phyloP scores from a whole-genome alignment of 1,284 basidiomycete species.

The Rhodotorula sp. region DNA sequence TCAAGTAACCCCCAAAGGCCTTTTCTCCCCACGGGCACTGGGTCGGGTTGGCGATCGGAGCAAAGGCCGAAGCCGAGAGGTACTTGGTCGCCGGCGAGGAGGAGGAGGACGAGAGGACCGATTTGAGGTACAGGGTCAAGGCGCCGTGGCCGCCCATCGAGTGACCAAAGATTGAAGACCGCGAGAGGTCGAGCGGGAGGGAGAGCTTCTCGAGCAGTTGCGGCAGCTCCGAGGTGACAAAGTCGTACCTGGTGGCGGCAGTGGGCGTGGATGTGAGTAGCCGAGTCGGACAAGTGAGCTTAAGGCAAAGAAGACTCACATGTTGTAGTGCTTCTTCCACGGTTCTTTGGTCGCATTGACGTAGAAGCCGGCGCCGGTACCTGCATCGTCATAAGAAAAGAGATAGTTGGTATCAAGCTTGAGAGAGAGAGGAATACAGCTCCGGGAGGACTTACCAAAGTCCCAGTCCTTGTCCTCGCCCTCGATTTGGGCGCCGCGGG shows the following conservation, averaged over 20 bases:
- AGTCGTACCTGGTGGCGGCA: constrained; percentile 54
- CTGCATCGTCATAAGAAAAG: neutral
- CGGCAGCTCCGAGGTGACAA: constrained; percentile 79
- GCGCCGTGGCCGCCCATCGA: constrained; percentile 60
- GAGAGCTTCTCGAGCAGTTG: constrained; percentile 66
- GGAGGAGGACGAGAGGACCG: constrained; percentile 59
- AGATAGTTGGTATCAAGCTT: neutral
- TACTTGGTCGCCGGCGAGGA: constrained; percentile 60
- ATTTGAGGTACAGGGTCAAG: constrained; percentile 79
- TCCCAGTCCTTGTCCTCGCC: constrained; percentile 86
- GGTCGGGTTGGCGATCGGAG: constrained; percentile 87
- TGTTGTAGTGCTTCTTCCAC: constrained; percentile 83
- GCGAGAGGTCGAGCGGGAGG: constrained; percentile 63
- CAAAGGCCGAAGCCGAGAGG: constrained; percentile 87
- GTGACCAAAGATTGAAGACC: constrained; percentile 74
- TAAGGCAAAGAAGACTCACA: constrained; percentile 53
- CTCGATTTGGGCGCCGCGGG: constrained; percentile 83
- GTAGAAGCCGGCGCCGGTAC: constrained; percentile 83
- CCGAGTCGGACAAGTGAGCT: neutral
- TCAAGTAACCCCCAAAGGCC: constrained; percentile 85
- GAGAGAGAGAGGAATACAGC: neutral
- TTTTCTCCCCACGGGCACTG: constrained; percentile 88
- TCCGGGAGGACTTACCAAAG: constrained; percentile 43
- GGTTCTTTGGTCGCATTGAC: constrained; percentile 78
- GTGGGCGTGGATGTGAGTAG: neutral